A percentile compares a stretch with the other conserved stretches of the same genome.
Conservation (phyloP, 2,329 filamentous ascomycete species). For the Colletotrichum orbiculare region DNA sequence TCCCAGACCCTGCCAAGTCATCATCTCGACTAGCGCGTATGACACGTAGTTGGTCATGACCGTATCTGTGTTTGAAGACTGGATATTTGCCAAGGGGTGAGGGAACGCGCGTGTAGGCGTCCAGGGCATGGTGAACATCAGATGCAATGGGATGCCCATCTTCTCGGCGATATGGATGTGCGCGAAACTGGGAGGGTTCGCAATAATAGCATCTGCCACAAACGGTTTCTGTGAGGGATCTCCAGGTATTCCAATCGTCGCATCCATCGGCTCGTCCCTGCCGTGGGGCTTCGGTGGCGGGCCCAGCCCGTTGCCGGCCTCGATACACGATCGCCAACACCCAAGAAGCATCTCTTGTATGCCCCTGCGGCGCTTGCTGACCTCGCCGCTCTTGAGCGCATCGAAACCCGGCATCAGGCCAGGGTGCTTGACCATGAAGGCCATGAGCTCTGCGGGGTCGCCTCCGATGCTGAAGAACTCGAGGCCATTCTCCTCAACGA, state of each 20-base stretch:
- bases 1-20: constrained; percentile 92
- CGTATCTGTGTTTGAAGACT: constrained; percentile 78
- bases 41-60: constrained; percentile 85
- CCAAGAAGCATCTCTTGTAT: constrained; percentile 85
- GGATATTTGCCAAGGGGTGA: constrained; percentile 86
- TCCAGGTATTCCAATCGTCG: constrained; percentile 53
- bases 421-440: constrained; percentile 92
- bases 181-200: constrained; percentile 81
- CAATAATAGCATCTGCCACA: constrained; percentile 84
- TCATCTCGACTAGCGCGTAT: constrained; percentile 87
- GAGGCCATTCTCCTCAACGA: constrained; percentile 76
- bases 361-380: constrained; percentile 77
- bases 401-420: constrained; percentile 87
- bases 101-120: constrained; percentile 87
- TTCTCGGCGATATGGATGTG: constrained; percentile 82
- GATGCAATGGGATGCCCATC: constrained; percentile 78
- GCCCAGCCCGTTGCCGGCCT: constrained; percentile 76
- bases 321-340: constrained; percentile 87
- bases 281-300: constrained; percentile 59
- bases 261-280: constrained; percentile 62
- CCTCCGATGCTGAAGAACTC: constrained; percentile 84
- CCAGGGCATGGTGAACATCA: constrained; percentile 98
- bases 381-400: constrained; percentile 79
- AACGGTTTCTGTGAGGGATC: constrained; percentile 69
- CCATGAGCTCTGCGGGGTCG: constrained; percentile 81